Conservation (phyloP, 768 basidiomycete genomes). For the Austroboletus eburneus region DNA sequence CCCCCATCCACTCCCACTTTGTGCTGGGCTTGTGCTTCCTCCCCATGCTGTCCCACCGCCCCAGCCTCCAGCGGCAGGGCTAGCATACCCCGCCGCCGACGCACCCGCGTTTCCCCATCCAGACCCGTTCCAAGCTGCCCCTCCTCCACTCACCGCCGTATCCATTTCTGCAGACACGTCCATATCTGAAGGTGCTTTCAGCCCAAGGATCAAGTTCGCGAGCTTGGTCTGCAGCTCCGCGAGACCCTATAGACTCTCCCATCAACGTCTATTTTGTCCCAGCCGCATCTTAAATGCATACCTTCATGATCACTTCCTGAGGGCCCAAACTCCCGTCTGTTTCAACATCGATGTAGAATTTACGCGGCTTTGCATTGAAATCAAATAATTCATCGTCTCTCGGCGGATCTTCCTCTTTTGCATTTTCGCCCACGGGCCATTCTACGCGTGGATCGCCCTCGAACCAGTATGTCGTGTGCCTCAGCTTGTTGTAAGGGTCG, state of each 20-base stretch:
- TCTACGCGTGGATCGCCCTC: slow-evolving; percentile 77
- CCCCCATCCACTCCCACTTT: slow-evolving; percentile 22
- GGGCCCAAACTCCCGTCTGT: slow-evolving; percentile 87
- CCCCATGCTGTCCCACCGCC: slow-evolving; percentile 22
- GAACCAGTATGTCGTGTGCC: slow-evolving; percentile 95
- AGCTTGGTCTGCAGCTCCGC: slow-evolving; percentile 76
- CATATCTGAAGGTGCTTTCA: slow-evolving; percentile 60
- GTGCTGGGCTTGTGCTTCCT: slow-evolving; percentile 24
- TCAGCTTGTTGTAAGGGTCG: slow-evolving; percentile 94
- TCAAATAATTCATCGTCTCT: slow-evolving; percentile 84
- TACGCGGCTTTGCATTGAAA: slow-evolving; percentile 79
- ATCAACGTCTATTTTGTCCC: not conserved
- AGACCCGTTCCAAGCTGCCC: slow-evolving; percentile 20
- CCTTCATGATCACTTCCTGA: slow-evolving; percentile 87
- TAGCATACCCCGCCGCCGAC: slow-evolving; percentile 30
- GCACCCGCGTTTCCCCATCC: slow-evolving; percentile 27
- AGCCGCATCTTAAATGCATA: slow-evolving; percentile 23
- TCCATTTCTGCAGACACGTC: slow-evolving; percentile 45
- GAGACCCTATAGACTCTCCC: slow-evolving; percentile 51
- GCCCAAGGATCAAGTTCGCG: slow-evolving; percentile 71
- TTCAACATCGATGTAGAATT: slow-evolving; percentile 94
- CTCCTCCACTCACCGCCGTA: slow-evolving; percentile 20
- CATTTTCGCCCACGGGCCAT: slow-evolving; percentile 91
- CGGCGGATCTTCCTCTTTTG: slow-evolving; percentile 74
- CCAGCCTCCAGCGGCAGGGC: slow-evolving; percentile 32